Evolutionary conservation across 2,329 filamentous ascomycete species (phyloP), one percentile per base, ranked within the genome.

Genomic region (Pseudofabraea citricarpa): DNA sequence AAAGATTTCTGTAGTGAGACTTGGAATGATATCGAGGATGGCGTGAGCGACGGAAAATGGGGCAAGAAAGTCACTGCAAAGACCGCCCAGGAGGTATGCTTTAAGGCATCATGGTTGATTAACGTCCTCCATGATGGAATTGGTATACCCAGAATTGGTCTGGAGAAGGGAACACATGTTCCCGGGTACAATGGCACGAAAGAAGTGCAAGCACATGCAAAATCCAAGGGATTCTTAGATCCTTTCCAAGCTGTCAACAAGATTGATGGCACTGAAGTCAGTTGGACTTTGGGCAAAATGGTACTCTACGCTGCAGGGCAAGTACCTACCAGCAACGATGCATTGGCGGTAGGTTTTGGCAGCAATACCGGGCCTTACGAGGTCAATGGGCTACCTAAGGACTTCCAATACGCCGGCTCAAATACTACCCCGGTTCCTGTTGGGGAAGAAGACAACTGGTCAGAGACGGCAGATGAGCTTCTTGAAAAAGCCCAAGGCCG

Each of bases 41-140:
- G 79, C 18, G 67, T 95, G 4, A 68, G 74, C 8, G 60, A 64
- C n/a, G 64, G 87, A 48, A 80, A 85, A 59, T 91, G 80, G 71
- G 85, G 86, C 12, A 81, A 87, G 50, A 90, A 90, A 52, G 76
- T 89, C 2, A 77, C 85, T 53, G 71, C 72, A 45, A 79, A 85
- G 56, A 86, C 83, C 39, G 90, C 90, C 5, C 79, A 85, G 51
- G 83, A 95, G 59, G 87, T 95, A 2, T 98, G 93, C 63, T 98
- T 98, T 74, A 98, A 98, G 64, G 90, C 93, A 0, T 93, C 89
- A 5, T 98, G 94, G 93, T 72, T 98, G 35, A 95, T 98, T 60
- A 98, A 94, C 56, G 84, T 98, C 58, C 74, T 98, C 4, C 91
- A 98, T 58, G 88, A 96, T 50, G 93, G 93, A 2, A 96, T 98